Evolutionary conservation across 2,329 filamentous ascomycete species (phyloP).

Genomic region (Plenodomus tracheiphilus): DNA sequence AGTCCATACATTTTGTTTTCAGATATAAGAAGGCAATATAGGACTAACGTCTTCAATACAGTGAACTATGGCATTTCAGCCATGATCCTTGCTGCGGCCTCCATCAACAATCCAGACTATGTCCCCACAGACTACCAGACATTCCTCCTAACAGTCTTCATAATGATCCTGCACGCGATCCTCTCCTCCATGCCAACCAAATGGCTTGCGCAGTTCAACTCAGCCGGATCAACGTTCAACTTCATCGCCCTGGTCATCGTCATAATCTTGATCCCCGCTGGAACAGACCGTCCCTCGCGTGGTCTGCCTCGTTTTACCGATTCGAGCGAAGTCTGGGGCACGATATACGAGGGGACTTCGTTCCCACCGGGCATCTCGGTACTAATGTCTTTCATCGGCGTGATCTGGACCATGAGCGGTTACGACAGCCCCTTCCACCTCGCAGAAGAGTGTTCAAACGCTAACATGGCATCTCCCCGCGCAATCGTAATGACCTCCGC

Average conservation of each 20-base stretch:
- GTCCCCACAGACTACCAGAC: constrained; percentile 67
- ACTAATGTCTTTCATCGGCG: constrained; percentile 71
- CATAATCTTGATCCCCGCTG: constrained; percentile 69
- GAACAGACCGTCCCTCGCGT: constrained; percentile 54
- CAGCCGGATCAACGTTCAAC: constrained; percentile 71
- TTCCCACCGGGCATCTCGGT: constrained; percentile 69
- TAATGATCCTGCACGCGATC: constrained; percentile 69
- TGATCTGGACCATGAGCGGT: constrained; percentile 71
- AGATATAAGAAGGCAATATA: neutral
- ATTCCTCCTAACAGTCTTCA: constrained; percentile 67
- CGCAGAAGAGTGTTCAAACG: constrained; percentile 76
- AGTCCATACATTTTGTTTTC: neutral
- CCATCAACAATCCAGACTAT: constrained; percentile 69
- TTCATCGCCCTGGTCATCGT: constrained; percentile 67
- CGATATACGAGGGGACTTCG: constrained; percentile 67
- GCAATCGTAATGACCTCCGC: constrained; percentile 72
- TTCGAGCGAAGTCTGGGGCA: constrained; percentile 64
- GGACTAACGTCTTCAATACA: constrained; percentile 13
- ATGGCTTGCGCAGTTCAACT: constrained; percentile 72
- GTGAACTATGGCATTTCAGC: constrained; percentile 68
- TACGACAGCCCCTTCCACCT: constrained; percentile 73
- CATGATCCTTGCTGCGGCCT: constrained; percentile 72
- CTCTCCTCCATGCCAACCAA: constrained; percentile 73
- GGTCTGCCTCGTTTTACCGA: constrained; percentile 62
- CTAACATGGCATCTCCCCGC: constrained; percentile 68